These are phyloP conservation scores for Silene coronaria DNA, from an alignment of 179 eudicot species.

Conservation along the genomic window DNA sequence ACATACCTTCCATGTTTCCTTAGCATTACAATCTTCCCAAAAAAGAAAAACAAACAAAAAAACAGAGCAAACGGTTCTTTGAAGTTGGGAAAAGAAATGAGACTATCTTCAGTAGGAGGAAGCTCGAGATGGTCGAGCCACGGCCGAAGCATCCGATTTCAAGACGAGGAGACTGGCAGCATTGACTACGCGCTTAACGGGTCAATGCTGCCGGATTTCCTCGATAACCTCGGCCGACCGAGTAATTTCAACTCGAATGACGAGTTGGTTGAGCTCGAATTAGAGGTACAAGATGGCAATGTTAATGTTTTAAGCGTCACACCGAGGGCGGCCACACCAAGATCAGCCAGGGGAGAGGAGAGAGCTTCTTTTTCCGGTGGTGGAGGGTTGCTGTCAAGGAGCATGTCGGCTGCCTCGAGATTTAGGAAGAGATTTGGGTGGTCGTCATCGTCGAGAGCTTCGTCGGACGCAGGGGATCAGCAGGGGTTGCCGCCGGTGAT, in stretches of 20 bases:
- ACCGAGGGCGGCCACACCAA: background rate
- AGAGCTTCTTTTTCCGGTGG: background rate
- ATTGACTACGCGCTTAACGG: conserved; percentile 34
- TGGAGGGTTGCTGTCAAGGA: conserved; percentile 36
- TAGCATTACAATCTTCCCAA: background rate
- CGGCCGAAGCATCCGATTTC: conserved; percentile 38
- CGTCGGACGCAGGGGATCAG: conserved; percentile 33
- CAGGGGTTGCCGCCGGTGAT: conserved; percentile 7
- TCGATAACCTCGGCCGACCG: conserved; percentile 33
- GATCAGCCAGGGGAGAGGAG: background rate
- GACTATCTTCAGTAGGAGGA: conserved; percentile 39
- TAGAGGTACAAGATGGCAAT: conserved; percentile 56
- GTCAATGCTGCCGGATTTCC: conserved; percentile 72
- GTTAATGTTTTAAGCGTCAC: conserved; percentile 42
- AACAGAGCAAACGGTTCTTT: background rate
- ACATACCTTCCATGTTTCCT: conserved; percentile 25
- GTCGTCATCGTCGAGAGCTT: conserved; percentile 34
- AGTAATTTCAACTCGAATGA: conserved; percentile 10
- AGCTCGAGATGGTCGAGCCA: conserved; percentile 37
- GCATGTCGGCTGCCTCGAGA: conserved; percentile 51
- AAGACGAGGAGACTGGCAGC: conserved; percentile 31
- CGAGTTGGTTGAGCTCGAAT: conserved; percentile 76
- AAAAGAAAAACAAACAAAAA: background rate
- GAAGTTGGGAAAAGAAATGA: conserved; percentile 16
- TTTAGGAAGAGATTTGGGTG: conserved; percentile 42